Base-by-base conservation (phyloP, 2,329 filamentous ascomycete species). In the Coniochaeta hoffmannii region DNA sequence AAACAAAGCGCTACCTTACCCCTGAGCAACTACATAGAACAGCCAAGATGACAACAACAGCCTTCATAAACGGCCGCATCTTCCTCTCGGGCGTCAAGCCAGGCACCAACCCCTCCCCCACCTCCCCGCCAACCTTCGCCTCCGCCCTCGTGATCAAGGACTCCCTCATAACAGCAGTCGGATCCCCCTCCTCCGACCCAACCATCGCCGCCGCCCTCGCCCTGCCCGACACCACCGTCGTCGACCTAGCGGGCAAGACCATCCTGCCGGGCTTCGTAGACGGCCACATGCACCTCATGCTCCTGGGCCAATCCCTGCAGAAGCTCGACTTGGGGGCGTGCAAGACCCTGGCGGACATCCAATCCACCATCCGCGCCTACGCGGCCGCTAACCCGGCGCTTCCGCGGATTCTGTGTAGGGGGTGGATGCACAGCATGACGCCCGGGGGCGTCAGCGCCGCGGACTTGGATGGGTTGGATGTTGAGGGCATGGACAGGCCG, bases 381-480 rank as follows among this genome's bases (percentile, higher is more conserved):
- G 78, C 78, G 4, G 64, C 59, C 9, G 68, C 70, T 3, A 66
- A 81, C 58, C 77, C 78, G 0, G 62, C 70, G 2, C 68, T 71
- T 10, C 64, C 73, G 19, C 71, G 79, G 32, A 77, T 83, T 19
- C 61, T 81, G 57, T 77, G 75, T 60, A 73, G 73, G 57, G 76
- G 77, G 3, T 83, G 78, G 78, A 81, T 82, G 77, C 76, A 81
- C 60, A 72, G 65, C 28, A 81, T 80, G 77, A 81, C 79, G 1
- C 68, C 74, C 36, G 71, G 70, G n/a, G 68, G 73, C 41, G 77
- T 78, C 10, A 55, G 44, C 2, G 61, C 63, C 2, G 4, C 30
- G 1, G 67, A 77, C 38, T 72, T 78, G 1, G 73, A 68, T 50
- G 75, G 76, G 68, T 66, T 83, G 8, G 80, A 83, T 61, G 74